These are phyloP conservation scores for Takakia lepidozioides DNA, from an alignment of 225 moss, liverwort and hornwort species.

Conservation along the genomic window DNA sequence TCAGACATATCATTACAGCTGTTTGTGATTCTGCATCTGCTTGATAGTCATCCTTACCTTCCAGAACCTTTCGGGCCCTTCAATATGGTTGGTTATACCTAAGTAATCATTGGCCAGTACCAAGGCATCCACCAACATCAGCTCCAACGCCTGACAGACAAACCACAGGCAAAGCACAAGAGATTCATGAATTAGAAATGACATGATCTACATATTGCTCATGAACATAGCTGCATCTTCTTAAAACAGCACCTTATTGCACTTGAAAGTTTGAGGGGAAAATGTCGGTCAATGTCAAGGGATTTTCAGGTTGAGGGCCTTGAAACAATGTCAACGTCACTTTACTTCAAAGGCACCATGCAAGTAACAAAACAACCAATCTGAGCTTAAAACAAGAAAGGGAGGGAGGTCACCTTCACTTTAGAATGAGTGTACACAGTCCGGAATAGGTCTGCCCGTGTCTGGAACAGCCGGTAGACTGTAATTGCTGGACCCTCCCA, in stretches of 20 bases:
- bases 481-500: slow-evolving; percentile 39
- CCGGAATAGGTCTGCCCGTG: slow-evolving; percentile 74
- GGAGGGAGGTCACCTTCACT: slow-evolving; percentile 74
- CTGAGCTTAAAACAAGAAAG: too few relatives aligned
- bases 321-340: too few relatives aligned
- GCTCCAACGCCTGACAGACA: slow-evolving; percentile 77
- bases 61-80: slow-evolving; percentile 73
- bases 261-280: too few relatives aligned
- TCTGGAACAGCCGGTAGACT: slow-evolving; percentile 72
- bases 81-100: slow-evolving; percentile 55
- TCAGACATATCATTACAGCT: too few relatives aligned
- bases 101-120: slow-evolving; percentile 71
- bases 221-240: too few relatives aligned
- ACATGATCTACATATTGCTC: too few relatives aligned
- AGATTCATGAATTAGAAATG: too few relatives aligned
- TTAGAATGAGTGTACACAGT: slow-evolving; percentile 84
- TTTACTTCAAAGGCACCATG: too few relatives aligned
- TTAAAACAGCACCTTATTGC: background rate
- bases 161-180: background rate
- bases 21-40: too few relatives aligned
- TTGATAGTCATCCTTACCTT: slow-evolving; percentile 44
- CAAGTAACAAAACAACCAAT: too few relatives aligned
- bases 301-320: too few relatives aligned
- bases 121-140: slow-evolving; percentile 84
- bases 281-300: too few relatives aligned